Percentiles rank a stretch among this genome's conserved stretches.
These are phyloP conservation scores for Zygosaccharomyces gambellarensis DNA, from an alignment of 805 yeast species.

Conservation along the genomic window DNA sequence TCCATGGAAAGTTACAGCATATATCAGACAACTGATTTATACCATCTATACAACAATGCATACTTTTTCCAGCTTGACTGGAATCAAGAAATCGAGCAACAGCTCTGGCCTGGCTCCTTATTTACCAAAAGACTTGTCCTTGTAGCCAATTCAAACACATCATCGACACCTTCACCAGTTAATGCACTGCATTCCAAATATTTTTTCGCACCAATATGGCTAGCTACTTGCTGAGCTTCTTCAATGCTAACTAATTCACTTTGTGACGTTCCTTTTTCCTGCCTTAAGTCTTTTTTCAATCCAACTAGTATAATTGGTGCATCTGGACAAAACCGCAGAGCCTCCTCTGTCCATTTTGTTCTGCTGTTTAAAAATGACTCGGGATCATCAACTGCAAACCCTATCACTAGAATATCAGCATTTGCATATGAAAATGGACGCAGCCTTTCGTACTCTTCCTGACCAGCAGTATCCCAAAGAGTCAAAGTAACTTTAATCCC, in stretches of 20 bases:
- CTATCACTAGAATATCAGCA: constrained; percentile 81
- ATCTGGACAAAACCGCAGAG: constrained; percentile 69
- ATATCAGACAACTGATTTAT: not conserved
- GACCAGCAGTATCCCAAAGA: constrained; percentile 96
- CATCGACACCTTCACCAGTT: constrained; percentile 93
- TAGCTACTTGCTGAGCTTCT: constrained; percentile 68
- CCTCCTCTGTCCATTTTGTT: constrained; percentile 85
- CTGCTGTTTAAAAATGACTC: constrained; percentile 82
- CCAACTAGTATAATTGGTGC: constrained; percentile 80
- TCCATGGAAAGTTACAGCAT: not conserved
- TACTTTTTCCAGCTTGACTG: not conserved
- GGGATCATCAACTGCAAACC: constrained; percentile 78
- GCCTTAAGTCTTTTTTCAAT: constrained; percentile 72
- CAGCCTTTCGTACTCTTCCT: constrained; percentile 87
- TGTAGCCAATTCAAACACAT: constrained; percentile 87
- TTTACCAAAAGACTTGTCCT: constrained; percentile 67
- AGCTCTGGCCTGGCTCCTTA: constrained; percentile 38
- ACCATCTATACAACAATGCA: not conserved
- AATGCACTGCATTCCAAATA: constrained; percentile 87
- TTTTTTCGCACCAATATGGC: constrained; percentile 72
- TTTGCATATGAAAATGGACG: constrained; percentile 84
- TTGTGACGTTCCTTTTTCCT: constrained; percentile 28
- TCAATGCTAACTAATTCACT: constrained; percentile 45
- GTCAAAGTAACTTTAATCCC: constrained; percentile 87
- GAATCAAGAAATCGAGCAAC: constrained; percentile 34